Evolutionary conservation across 441 rosid species (phyloP).

Genomic region (Eutrema salsugineum): DNA sequence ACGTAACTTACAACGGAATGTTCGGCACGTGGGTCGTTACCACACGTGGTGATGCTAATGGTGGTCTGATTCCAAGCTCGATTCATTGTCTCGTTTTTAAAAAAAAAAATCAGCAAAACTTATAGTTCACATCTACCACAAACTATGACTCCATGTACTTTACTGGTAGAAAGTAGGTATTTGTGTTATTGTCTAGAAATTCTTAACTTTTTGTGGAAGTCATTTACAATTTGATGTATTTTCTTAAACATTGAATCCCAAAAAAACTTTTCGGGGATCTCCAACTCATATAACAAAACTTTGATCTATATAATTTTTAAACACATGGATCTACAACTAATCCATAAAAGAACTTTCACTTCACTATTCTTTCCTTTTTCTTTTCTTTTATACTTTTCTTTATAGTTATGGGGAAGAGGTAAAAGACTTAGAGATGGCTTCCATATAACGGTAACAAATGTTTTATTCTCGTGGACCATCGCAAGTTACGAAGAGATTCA

Average conservation of each 20-base stretch:
- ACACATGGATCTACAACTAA: constrained; percentile 22
- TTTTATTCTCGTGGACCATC: neutral
- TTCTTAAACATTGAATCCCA: neutral
- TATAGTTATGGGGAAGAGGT: constrained; percentile 12
- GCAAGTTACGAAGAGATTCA: constrained; percentile 3
- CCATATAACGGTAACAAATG: constrained; percentile 20
- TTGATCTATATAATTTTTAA: neutral
- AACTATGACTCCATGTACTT: neutral
- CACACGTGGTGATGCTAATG: constrained; percentile 14
- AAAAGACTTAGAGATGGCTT: neutral
- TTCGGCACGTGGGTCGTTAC: constrained; percentile 22
- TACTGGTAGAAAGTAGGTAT: constrained; percentile 24
- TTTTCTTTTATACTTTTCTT: neutral
- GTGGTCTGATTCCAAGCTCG: neutral
- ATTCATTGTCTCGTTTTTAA: neutral
- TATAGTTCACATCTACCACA: constrained; percentile 7
- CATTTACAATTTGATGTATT: neutral
- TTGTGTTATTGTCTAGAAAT: neutral
- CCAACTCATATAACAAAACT: neutral
- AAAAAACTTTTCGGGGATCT: neutral
- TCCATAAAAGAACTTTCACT: constrained; percentile 20
- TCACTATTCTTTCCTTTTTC: constrained; percentile 8
- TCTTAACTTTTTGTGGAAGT: neutral
- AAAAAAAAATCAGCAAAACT: neutral
- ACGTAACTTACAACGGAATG: constrained; percentile 25